Conservation (phyloP, 345 rosid genomes). For the Odontarrhena argentea region DNA sequence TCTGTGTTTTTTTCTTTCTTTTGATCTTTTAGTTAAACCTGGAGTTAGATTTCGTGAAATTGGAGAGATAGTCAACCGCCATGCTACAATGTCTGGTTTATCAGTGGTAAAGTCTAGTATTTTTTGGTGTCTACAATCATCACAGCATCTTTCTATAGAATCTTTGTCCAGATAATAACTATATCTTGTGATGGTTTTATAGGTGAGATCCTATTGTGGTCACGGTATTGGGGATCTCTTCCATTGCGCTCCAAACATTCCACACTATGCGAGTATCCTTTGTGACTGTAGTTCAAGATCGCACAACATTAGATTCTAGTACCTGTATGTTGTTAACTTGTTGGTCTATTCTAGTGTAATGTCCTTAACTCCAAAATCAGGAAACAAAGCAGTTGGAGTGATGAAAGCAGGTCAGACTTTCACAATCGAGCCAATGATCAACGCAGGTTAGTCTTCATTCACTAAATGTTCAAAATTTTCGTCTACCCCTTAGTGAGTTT, state of each 20-base stretch:
- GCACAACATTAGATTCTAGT: conserved; percentile 1
- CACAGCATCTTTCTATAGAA: background rate
- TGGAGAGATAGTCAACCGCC: conserved; percentile 90
- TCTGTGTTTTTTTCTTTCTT: background rate
- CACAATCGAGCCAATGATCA: conserved; percentile 98
- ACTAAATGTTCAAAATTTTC: background rate
- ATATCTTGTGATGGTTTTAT: conserved; percentile 30
- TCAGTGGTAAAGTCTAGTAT: conserved; percentile 73
- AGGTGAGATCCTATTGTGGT: conserved; percentile 95
- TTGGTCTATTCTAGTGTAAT: conserved; percentile 21
- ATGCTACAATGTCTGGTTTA: conserved; percentile 86
- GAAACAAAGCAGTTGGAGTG: conserved; percentile 95
- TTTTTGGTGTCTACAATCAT: background rate
- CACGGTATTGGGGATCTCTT: conserved; percentile 98
- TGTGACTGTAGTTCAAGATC: conserved; percentile 9
- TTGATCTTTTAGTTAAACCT: conserved; percentile 69
- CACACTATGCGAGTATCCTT: conserved; percentile 92
- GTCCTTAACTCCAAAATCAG: conserved; percentile 56
- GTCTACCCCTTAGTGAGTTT: background rate
- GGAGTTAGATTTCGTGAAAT: conserved; percentile 93
- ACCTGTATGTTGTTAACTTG: background rate
- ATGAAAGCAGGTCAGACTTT: conserved; percentile 97
- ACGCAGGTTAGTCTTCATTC: conserved; percentile 60
- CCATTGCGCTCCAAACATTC: conserved; percentile 98
- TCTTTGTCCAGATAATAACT: conserved; percentile 2